Conservation (phyloP, 345 rosid genomes). For the Boechera divaricarpa region DNA sequence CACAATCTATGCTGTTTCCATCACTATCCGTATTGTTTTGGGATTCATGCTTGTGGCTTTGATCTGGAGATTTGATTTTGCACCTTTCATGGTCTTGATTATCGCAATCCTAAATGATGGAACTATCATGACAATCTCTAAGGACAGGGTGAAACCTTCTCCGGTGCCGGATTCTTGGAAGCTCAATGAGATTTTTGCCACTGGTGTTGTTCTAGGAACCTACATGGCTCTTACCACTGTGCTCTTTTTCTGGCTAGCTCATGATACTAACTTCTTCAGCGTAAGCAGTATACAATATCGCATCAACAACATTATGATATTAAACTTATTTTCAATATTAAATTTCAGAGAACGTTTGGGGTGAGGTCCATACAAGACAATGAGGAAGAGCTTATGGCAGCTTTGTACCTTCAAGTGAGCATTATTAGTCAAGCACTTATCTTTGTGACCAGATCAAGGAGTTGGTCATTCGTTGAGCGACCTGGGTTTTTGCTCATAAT, state of each 20-base stretch:
- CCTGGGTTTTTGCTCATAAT: conserved; percentile 60
- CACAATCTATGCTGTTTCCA: conserved; percentile 88
- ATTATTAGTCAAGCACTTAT: conserved; percentile 88
- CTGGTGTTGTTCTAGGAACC: conserved; percentile 75
- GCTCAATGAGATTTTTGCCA: conserved; percentile 75
- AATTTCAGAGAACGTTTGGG: conserved; percentile 57
- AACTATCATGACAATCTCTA: conserved; percentile 87
- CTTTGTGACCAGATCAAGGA: conserved; percentile 79
- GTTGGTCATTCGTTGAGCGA: conserved; percentile 78
- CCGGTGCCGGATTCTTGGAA: conserved; percentile 86
- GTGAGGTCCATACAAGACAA: conserved; percentile 51
- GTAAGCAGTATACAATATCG: conserved; percentile 49
- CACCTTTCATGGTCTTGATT: conserved; percentile 87
- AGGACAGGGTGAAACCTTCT: conserved; percentile 82
- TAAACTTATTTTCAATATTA: neutral
- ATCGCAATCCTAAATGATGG: conserved; percentile 86
- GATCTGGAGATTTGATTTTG: conserved; percentile 78
- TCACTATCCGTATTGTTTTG: conserved; percentile 80
- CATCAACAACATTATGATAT: neutral
- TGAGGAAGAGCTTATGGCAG: conserved; percentile 64
- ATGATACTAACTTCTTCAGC: conserved; percentile 66
- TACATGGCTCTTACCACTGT: conserved; percentile 69
- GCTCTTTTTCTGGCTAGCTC: conserved; percentile 67
- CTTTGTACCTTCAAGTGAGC: conserved; percentile 88
- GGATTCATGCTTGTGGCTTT: conserved; percentile 82